Evolutionary conservation across 2,329 filamentous ascomycete genomes (phyloP), one percentile per base, ranked within the genome.

Genomic region (Dothidotthia symphoricarpi): DNA sequence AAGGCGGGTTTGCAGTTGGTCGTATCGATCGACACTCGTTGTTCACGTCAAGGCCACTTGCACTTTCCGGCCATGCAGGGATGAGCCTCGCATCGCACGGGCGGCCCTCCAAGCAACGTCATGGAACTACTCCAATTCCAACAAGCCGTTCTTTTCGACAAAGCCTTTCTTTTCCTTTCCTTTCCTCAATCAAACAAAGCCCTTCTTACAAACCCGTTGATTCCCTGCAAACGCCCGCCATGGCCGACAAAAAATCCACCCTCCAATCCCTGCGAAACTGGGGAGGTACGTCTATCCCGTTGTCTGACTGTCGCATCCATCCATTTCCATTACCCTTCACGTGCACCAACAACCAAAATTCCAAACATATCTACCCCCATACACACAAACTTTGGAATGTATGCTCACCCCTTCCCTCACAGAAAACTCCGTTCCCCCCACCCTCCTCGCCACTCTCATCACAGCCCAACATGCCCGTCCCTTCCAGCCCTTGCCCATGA

Each of bases 401-500:
- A 24, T 26, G n/a, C 47, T 52, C 26, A 53, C 30, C 27, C 24
- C 4, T 13, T 28, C 24, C 5, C 13, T 4, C 17, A 13, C 55
- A 85, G 82, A 82, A 65, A 80, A 77, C 42, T 75, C 82, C 7
- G 74, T 86, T 22, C 80, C 82, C 2, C 77, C 83, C 16, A 81
- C 78, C 9, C 64, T 83, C 10, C 75, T 84, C 28, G 82, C 83
- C 40, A 82, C 81, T 7, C 70, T 86, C 28, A 77, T 85, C 50
- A 76, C 81, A 27, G 80, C 81, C 9, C 80, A 85, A 53, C 78
- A 85, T 68, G 70, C 77, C 28, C 78, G 80, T n/a, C 82, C 83
- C 6, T 80, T 83, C 63, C 81, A 82, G 59, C 58, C 72, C 6
- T 69, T 86, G 0, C 82, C 82, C 3, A 81, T 86, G 75, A 64